Conservation (phyloP, 2,329 filamentous ascomycete genomes). For the Nigrospora sphaerica region DNA sequence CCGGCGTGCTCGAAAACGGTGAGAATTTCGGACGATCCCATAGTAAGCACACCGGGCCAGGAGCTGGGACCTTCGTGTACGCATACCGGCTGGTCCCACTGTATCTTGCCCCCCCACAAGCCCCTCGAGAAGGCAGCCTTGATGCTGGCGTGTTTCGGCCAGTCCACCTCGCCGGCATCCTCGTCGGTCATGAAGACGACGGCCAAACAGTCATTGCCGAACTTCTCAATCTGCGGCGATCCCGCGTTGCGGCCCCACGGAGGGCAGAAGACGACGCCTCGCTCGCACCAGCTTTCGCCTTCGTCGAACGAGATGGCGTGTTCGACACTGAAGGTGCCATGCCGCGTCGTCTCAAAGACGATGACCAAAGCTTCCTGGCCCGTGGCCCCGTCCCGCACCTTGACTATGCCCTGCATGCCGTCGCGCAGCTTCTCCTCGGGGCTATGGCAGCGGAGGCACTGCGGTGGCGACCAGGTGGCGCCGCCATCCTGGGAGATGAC, state of each 20-base stretch:
- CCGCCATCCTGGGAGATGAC: constrained; percentile 35
- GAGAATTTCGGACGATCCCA: constrained; percentile 19
- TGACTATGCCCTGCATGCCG: constrained; percentile 36
- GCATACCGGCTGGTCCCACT: constrained; percentile 23
- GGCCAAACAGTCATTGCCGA: constrained; percentile 29
- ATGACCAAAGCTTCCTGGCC: constrained; percentile 30
- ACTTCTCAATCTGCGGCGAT: constrained; percentile 35
- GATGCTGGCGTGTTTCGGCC: constrained; percentile 31
- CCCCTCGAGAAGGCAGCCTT: constrained; percentile 31
- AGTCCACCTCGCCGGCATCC: constrained; percentile 24
- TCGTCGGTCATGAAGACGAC: constrained; percentile 41
- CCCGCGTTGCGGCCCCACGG: constrained; percentile 31
- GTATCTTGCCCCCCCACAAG: constrained; percentile 22
- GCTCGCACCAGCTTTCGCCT: constrained; percentile 28
- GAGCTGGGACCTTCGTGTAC: constrained; percentile 23
- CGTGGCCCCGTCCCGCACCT: constrained; percentile 14
- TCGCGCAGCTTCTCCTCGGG: constrained; percentile 28
- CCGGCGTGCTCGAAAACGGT: constrained; percentile 20
- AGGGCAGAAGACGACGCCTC: constrained; percentile 33
- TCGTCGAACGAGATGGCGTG: constrained; percentile 37
- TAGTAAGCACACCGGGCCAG: constrained; percentile 30
- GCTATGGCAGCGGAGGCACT: constrained; percentile 29
- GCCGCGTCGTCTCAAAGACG: constrained; percentile 37
- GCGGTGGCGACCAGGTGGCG: constrained; percentile 31
- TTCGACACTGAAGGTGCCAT: constrained; percentile 32